Conservation (phyloP, 306 rosid species). For the Astragalus glycyphyllos region DNA sequence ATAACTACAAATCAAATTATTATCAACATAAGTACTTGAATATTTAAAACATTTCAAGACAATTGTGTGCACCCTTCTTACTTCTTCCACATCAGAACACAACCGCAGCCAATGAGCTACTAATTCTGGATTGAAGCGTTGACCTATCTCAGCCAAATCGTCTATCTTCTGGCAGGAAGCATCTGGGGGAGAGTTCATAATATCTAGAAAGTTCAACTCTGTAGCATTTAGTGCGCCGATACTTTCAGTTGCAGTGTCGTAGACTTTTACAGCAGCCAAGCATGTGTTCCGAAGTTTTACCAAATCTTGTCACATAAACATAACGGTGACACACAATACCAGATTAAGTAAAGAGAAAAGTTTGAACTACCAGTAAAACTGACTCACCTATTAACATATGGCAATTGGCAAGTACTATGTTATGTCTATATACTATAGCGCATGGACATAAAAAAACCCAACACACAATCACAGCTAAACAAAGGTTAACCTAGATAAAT, state of each 20-base stretch:
- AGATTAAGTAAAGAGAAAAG: conserved; percentile 34
- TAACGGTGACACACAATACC: conserved; percentile 4
- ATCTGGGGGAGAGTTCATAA: conserved; percentile 59
- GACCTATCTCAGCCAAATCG: conserved; percentile 62
- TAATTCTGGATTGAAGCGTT: conserved; percentile 50
- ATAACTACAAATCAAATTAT: conserved; percentile 79
- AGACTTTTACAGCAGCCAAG: conserved; percentile 69
- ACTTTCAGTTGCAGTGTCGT: conserved; percentile 69
- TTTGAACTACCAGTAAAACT: conserved; percentile 18
- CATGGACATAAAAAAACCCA: background rate
- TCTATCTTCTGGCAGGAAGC: conserved; percentile 69
- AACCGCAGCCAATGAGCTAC: conserved; percentile 73
- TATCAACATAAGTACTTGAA: conserved; percentile 59
- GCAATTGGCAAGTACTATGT: conserved; percentile 20
- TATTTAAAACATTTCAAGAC: conserved; percentile 50
- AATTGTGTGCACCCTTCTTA: conserved; percentile 65
- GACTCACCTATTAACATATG: conserved; percentile 31
- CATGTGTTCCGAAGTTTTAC: conserved; percentile 65
- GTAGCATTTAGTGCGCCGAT: conserved; percentile 64
- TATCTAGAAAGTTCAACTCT: conserved; percentile 67
- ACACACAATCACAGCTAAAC: conserved; percentile 20
- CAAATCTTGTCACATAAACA: conserved; percentile 58
- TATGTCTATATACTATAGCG: too few relatives aligned
- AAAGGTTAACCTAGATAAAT: conserved; percentile 12
- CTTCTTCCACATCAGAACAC: conserved; percentile 58